phyloP scores from a whole-genome alignment of 2,329 filamentous ascomycete species.

The Aspergillus sp. region DNA sequence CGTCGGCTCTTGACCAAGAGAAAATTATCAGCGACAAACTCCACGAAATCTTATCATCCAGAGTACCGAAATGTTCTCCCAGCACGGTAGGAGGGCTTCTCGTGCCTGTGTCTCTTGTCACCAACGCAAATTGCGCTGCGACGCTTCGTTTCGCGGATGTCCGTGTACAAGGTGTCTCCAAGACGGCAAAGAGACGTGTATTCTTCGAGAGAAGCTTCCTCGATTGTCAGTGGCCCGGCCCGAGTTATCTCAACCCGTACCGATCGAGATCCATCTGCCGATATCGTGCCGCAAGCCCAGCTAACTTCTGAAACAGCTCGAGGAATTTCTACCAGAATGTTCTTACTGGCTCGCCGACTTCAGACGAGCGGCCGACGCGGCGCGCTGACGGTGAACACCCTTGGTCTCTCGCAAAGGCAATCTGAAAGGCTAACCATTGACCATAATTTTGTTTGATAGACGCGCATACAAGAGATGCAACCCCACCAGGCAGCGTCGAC shows the following conservation, averaged over 20 bases:
- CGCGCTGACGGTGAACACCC: background rate
- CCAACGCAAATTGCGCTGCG: slow-evolving; percentile 3
- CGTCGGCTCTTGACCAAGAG: background rate
- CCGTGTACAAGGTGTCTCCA: slow-evolving; percentile 3
- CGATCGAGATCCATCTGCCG: background rate
- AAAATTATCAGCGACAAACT: background rate
- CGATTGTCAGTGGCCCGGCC: slow-evolving; percentile 6
- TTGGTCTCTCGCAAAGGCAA: background rate
- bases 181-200: slow-evolving; percentile 1
- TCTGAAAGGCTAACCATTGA: background rate
- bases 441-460: background rate
- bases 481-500: slow-evolving; percentile 1
- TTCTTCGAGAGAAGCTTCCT: slow-evolving; percentile 10
- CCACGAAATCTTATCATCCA: background rate
- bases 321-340: background rate
- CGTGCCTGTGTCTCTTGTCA: slow-evolving; percentile 5
- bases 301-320: background rate
- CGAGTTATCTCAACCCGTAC: background rate
- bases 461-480: background rate
- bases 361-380: background rate
- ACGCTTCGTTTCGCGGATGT: slow-evolving; percentile 1
- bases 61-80: background rate
- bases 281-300: background rate
- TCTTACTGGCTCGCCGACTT: background rate
- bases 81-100: slow-evolving; percentile 1